Base-by-base conservation (phyloP, 2,329 filamentous ascomycete species). In the Scytalidium lignicola region DNA sequence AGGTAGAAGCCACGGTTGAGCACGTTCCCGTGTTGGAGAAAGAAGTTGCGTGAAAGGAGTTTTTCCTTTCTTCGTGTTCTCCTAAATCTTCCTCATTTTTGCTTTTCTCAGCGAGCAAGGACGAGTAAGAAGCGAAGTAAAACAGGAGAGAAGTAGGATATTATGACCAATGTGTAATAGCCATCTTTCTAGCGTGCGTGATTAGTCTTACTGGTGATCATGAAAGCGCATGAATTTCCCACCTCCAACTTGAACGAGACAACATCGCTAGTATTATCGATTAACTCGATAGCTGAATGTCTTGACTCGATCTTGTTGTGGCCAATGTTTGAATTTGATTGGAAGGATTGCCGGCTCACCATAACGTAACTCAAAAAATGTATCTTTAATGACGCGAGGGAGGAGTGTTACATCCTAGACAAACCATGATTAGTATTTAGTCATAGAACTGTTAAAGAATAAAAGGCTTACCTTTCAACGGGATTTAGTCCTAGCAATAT, bases 401-500 rank as follows among this genome's bases (percentile, higher is more conserved):
- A 5, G 6, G 10, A 26, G 23, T 26, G 10, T 26, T 10, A 26
- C 23, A 26, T 26, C 10, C 23, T 26, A 26, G 23, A 6, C 23
- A 26, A 26, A 26, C 23, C 23, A 26, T 26, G 23, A 26, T 26
- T 10, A 26, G 23, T 26, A 10, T 26, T 10, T 26, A 26, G 10
- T n/a, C 23, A 6, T 26, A 10, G 23, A 26, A 26, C 23, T n/a
- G 23, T 10, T 10, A 10, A 10, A 5, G 23, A 26, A 26, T 6
- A 6, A 26, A 26, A 26, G 10, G 23, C 23, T 26, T 26, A 26
- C 23, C 82, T 74, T 62, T 90, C 82, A 26, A 93, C 83, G 2
- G 88, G 88, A 45, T 74, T 82, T 64, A 93, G 70, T 2, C 89
- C 89, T 56, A 93, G 71, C 58, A 93, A 67, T 55, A 76, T 77